Base-by-base conservation (phyloP, 345 rosid species). In the Hibiscus trionum region DNA sequence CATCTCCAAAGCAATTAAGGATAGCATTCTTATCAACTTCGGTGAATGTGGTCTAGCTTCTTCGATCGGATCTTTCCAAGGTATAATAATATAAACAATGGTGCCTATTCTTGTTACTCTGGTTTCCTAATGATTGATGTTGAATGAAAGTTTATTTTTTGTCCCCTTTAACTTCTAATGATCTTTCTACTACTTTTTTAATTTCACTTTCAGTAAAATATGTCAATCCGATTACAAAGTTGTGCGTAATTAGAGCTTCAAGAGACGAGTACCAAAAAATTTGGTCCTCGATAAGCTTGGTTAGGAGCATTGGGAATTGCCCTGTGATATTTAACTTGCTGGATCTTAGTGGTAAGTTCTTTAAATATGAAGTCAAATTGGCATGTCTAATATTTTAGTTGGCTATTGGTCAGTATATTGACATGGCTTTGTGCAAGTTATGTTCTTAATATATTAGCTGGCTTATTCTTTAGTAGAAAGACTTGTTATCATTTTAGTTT, bases 211-310 rank as follows among this genome's bases (percentile, higher is more conserved):
- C 44, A 35, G 95, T 91, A 39, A 90, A 89, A 73, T 88, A 90
- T 75, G 86, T 86, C 74, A 91, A 91, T 72, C 92, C 93, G 3
- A 77, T 85, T 21, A 91, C 97, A 12, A 91, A 90, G 83, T 59
- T 86, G 2, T 86, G 88, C 56, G 80, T 94, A 3, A 78, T 94
- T 60, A 84, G 97, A 84, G 77, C 87, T 21, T 88, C 95, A 5
- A 80, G 95, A 73, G 97, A 90, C 12, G 90, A 87, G 17, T 81
- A 88, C 69, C 88, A 83, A 79, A 86, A 83, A 73, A 87, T 91
- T 33, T 89, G 97, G 96, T 82, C 88, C 26, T 91, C 97, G 7
- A 84, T 89, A 39, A 91, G 91, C 77, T 73, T 88, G 88, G 85
- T 90, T 39, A 88, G 82, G 69, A 82, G 81, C 69, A 82, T 90